Percentiles rank a stretch among this genome's conserved stretches.
Conservation (phyloP, 345 rosid genomes). For the Lepidium aucheri region DNA sequence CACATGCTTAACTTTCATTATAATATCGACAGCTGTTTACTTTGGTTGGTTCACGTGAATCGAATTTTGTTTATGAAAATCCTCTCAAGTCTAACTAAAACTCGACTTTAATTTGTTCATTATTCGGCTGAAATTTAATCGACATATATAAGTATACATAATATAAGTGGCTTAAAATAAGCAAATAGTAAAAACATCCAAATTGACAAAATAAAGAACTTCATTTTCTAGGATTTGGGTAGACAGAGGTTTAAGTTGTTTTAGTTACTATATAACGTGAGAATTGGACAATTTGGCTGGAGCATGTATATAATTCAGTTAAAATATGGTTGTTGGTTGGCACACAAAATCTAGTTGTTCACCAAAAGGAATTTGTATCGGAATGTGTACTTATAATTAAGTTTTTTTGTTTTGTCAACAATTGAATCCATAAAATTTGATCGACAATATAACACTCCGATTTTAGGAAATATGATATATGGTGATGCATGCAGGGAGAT, state of each 20-base stretch:
- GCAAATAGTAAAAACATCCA: too few species aligned
- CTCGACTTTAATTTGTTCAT: background rate
- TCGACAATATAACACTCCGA: too few species aligned
- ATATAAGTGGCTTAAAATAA: too few species aligned
- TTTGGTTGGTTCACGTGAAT: slow-evolving; percentile 26
- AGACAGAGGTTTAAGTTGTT: background rate
- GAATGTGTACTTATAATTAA: background rate
- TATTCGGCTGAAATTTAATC: too few species aligned
- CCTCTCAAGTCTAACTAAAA: background rate
- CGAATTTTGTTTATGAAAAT: background rate
- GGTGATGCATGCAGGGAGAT: too few species aligned
- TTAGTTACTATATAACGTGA: slow-evolving; percentile 13
- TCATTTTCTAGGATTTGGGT: too few species aligned
- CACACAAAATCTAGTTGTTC: slow-evolving; percentile 17
- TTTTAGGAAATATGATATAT: too few species aligned
- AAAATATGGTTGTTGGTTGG: slow-evolving; percentile 27
- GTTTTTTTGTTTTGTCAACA: too few species aligned
- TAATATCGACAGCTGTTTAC: slow-evolving; percentile 19
- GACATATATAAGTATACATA: too few species aligned
- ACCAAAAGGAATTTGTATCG: slow-evolving; percentile 4
- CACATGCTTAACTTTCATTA: slow-evolving; percentile 19
- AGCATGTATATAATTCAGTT: background rate
- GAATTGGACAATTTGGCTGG: slow-evolving; percentile 8
- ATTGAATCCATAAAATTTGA: too few species aligned
- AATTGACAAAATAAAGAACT: background rate